phyloP scores from a whole-genome alignment of 202 grass and related monocot genomes.

The Hordeum pubiflorum region DNA sequence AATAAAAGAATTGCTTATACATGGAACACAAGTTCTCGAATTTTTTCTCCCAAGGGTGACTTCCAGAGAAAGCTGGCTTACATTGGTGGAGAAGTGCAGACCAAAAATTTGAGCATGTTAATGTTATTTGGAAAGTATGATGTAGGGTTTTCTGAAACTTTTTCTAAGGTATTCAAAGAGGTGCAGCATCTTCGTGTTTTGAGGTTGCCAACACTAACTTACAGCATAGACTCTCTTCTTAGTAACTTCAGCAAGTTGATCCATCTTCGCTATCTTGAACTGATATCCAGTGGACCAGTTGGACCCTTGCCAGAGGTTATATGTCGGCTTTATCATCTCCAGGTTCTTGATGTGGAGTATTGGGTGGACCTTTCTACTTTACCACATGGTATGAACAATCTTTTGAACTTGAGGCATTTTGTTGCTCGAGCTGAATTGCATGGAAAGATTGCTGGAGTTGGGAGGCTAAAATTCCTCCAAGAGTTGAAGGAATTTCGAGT shows the following conservation, averaged over 20 bases:
- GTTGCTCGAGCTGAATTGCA: background rate
- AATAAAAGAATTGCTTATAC: slow-evolving; percentile 6
- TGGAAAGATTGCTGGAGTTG: slow-evolving; percentile 11
- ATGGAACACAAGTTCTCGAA: background rate
- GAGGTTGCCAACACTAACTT: background rate
- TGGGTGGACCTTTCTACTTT: background rate
- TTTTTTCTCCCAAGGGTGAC: background rate
- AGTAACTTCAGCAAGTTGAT: slow-evolving; percentile 6
- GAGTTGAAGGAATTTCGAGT: slow-evolving; percentile 25
- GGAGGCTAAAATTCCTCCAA: slow-evolving; percentile 26
- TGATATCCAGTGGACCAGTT: background rate
- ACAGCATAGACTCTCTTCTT: background rate
- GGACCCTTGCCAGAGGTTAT: slow-evolving; percentile 20
- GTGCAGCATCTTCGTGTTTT: slow-evolving; percentile 13
- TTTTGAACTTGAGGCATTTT: slow-evolving; percentile 21
- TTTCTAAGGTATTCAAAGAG: slow-evolving; percentile 7
- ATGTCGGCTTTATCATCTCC: slow-evolving; percentile 18
- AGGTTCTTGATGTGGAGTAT: slow-evolving; percentile 14
- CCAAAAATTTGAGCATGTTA: slow-evolving; percentile 3
- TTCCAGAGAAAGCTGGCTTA: background rate
- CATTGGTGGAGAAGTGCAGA: background rate
- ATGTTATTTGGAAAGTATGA: slow-evolving; percentile 13
- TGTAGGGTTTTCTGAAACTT: background rate
- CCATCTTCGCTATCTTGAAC: slow-evolving; percentile 22
- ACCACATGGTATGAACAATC: background rate